Evolutionary conservation across 1,284 basidiomycete species (phyloP).

Genomic region (Phellopilus nigrolimitatus): DNA sequence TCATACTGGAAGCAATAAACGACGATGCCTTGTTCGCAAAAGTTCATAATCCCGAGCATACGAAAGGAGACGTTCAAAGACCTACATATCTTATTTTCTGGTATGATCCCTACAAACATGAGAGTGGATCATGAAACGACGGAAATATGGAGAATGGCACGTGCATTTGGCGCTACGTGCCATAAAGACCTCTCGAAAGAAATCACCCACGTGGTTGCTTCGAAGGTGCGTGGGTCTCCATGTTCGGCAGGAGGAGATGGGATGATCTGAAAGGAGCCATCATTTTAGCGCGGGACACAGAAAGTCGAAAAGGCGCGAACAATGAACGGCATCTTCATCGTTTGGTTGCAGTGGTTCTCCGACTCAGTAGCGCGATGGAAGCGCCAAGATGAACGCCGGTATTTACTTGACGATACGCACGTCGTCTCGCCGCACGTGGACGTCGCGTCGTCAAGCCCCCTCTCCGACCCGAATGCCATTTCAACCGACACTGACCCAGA

Average conservation of each 20-base stretch:
- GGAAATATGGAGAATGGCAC: conserved; percentile 85
- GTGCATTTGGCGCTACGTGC: conserved; percentile 85
- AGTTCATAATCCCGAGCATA: conserved; percentile 82
- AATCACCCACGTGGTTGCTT: conserved; percentile 89
- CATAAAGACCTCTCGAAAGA: conserved; percentile 60
- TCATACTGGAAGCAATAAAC: conserved; percentile 36
- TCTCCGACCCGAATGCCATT: conserved; percentile 48
- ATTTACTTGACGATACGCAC: conserved; percentile 55
- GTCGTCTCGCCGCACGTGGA: conserved; percentile 24
- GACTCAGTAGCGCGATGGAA: conserved; percentile 82
- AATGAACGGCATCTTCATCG: conserved; percentile 70
- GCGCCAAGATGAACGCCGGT: conserved; percentile 66
- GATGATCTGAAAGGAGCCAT: no score
- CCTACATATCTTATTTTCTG: conserved; percentile 85
- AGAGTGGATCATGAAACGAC: conserved; percentile 59
- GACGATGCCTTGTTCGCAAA: conserved; percentile 33
- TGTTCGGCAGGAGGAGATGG: conserved; percentile 9
- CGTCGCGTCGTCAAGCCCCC: conserved; percentile 39
- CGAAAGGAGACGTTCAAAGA: conserved; percentile 74
- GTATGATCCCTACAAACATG: conserved; percentile 85
- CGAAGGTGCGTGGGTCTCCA: conserved; percentile 54
- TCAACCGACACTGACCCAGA: conserved; percentile 63
- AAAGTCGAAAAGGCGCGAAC: conserved; percentile 82
- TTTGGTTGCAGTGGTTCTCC: conserved; percentile 86
- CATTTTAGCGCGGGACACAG: conserved; percentile 70